Base-by-base conservation (phyloP, 352 stramenopile species). In the Phytophthora idaei region DNA sequence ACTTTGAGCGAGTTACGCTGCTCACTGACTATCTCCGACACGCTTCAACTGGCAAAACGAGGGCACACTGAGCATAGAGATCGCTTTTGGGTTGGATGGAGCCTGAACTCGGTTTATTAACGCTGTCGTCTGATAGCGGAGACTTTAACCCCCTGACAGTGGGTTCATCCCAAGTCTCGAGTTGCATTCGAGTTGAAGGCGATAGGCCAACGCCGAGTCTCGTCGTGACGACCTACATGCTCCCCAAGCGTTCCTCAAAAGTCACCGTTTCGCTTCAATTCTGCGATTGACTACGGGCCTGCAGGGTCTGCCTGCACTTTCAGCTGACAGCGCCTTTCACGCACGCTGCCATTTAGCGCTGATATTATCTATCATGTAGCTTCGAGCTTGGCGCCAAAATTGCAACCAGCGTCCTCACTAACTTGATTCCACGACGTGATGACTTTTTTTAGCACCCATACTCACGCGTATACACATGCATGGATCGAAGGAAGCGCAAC, bases 1-100 rank as follows among this genome's bases (percentile, higher is more conserved):
- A 47, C 34, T 57, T 25, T 25, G 14, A 28, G 25, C n/a, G n/a
- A 52, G 28, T 31, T 31, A 47, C 14, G 17, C 34, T 48, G 47
- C 37, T 48, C 32, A 67, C 67, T 71, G 61, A 74, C 61, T 67
- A 56, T 47, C 52, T 71, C 57, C 32, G 64, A 60, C 55, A n/a
- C 21, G 62, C 48, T 62, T 67, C 52, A 73, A 69, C 52, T 69
- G 52, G 51, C 39, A 69, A 68, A 73, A 64, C 64, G 44, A 64
- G 9, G 17, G 31, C 42, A 54, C 59, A 57, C 42, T 10, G 7
- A 46, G 39, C 39, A 63, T 51, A 63, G 57, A 64, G 55, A 64
- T 46, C 12, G 55, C 5, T 36, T 12, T 36, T 27, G 9, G 10
- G n/a, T 29, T 39, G 34, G 21, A n/a, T 34, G 27, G 15, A 34